These are phyloP conservation scores for Aureobasidium melanogenum DNA, from an alignment of 2,329 filamentous ascomycete species.

Conservation along the genomic window DNA sequence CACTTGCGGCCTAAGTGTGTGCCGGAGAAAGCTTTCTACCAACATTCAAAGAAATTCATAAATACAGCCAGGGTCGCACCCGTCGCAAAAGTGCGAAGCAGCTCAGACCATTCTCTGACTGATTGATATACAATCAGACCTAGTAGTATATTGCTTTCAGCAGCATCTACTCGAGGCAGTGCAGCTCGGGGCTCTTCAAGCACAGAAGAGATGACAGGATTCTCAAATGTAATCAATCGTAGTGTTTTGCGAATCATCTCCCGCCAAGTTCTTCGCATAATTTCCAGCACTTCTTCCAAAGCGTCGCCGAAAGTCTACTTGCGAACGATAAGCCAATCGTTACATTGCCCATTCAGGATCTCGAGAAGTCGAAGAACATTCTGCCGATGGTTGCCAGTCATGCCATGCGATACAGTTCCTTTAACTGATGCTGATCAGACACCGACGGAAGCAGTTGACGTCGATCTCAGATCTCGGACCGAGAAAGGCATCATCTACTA, in stretches of 20 bases:
- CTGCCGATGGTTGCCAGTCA: not conserved
- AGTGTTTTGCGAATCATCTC: not conserved
- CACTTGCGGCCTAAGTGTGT: too few relatives aligned
- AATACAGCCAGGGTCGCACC: not conserved
- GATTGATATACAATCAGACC: too few relatives aligned
- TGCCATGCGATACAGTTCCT: not conserved
- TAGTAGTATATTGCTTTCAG: too few relatives aligned
- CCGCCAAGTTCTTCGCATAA: not conserved
- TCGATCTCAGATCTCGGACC: conserved; percentile 1
- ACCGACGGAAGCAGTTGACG: not conserved
- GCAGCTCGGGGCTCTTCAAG: too few relatives aligned
- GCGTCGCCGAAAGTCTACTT: not conserved
- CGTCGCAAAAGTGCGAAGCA: not conserved
- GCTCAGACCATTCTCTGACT: not conserved
- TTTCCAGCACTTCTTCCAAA: not conserved
- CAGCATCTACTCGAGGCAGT: too few relatives aligned
- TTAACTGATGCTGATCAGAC: not conserved
- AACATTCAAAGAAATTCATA: not conserved
- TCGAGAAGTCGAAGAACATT: not conserved
- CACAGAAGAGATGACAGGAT: too few relatives aligned
- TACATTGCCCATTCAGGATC: not conserved
- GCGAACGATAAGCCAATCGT: not conserved
- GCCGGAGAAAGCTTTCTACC: not conserved
- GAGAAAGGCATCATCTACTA: not conserved
- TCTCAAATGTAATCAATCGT: not conserved